Evolutionary conservation across 352 stramenopile genomes (phyloP), one percentile per base, ranked within the genome.

Genomic region (Pythium scleroteichum): DNA sequence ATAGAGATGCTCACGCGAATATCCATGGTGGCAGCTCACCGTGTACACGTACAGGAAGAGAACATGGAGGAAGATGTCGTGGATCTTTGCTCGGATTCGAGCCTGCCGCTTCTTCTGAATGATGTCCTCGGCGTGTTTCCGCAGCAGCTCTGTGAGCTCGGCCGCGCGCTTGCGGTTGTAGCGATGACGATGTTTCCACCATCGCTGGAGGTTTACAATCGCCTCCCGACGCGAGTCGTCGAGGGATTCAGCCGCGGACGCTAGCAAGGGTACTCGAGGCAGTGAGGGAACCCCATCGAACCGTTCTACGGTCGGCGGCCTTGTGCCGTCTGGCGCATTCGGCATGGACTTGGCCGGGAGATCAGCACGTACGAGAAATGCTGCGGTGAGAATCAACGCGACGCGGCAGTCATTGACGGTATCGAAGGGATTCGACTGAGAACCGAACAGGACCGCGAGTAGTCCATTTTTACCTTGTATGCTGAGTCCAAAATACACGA

Each of bases 31-130:
- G 29, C 60, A 64, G 40, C 64, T 79, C 27, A 64, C 56, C 0
- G 69, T 72, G 52, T 83, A 82, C 13, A 78, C 53, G 47, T 67
- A 67, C 5, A 87, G 61, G 49, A 82, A 87, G 44, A 79, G 29
- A 14, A 73, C 33, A 17, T 87, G 74, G n/a, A 85, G 41, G 50
- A 69, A 40, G 49, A 87, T 73, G 17, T 79, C 75, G 33, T 67
- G 75, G 39, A 87, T 67, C 50, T 83, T 83, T 51, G 63, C 59
- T 32, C 72, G 71, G 23, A 82, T 71, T 47, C 70, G 73, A 8
- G 55, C 38, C 20, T 64, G 61, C 19, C 75, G 75, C 47, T 72
- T 70, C 22, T 49, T 64, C 9, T 48, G 49, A 10, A 79, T 68
- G 4, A 79, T 56, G 7, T 51, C 35, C n/a, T 72, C 29, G 9